Evolutionary conservation across 2,329 filamentous ascomycete genomes (phyloP).

Genomic region (Talaromyces marneffei): DNA sequence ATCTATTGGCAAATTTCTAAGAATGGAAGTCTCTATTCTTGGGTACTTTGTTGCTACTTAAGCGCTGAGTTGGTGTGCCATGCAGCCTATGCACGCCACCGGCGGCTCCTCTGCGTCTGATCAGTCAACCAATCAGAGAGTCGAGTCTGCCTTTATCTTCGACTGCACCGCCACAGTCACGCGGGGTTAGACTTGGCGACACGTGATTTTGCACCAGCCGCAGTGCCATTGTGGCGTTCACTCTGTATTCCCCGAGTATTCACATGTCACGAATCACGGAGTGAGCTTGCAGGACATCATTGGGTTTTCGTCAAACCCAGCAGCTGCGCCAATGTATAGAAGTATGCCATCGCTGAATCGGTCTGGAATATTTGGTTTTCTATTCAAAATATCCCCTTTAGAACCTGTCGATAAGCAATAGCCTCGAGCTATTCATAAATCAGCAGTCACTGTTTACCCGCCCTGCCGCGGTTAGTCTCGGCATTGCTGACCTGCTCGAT

Average conservation of each 20-base stretch:
- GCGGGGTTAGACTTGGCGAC: background rate
- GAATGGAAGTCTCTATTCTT: background rate
- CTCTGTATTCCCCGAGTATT: background rate
- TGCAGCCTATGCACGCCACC: slow-evolving; percentile 7
- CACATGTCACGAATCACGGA: background rate
- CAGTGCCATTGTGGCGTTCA: background rate
- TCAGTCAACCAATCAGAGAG: background rate
- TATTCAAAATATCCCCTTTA: background rate
- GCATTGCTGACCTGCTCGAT: background rate
- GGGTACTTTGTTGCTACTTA: background rate
- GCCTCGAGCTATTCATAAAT: background rate
- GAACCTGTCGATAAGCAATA: background rate
- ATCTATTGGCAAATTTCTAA: background rate
- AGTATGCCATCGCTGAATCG: background rate
- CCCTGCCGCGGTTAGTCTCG: slow-evolving; percentile 14
- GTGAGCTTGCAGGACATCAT: slow-evolving; percentile 14
- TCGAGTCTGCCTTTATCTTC: background rate
- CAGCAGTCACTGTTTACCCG: background rate
- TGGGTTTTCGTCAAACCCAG: background rate
- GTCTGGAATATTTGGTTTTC: too few species aligned
- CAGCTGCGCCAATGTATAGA: background rate
- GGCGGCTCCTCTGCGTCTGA: slow-evolving; percentile 1
- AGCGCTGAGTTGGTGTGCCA: background rate
- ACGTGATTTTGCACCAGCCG: slow-evolving; percentile 1
- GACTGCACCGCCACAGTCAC: slow-evolving; percentile 3